Conservation (phyloP, 1,139 yeast genomes). For the Nakaseomyces sp. region DNA sequence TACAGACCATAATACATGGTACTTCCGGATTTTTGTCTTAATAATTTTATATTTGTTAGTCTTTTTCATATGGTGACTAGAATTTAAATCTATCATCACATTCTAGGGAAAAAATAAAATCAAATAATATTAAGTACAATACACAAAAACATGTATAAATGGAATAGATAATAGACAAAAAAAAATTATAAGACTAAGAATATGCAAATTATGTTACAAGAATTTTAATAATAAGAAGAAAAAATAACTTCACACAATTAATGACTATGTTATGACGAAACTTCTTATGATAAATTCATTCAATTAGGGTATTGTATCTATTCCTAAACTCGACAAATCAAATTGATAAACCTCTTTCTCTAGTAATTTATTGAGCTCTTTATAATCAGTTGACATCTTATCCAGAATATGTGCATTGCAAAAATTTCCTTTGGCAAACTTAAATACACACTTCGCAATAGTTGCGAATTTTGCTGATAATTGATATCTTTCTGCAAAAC, state of each 20-base stretch:
- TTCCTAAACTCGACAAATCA: slow-evolving; percentile 8
- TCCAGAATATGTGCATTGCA: slow-evolving; percentile 26
- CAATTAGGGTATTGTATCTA: no score
- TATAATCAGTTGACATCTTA: slow-evolving; percentile 22
- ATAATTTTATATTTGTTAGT: no score
- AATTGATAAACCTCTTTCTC: slow-evolving; percentile 10
- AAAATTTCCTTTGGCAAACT: slow-evolving; percentile 18
- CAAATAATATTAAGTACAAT: not conserved
- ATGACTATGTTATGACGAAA: no score
- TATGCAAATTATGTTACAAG: slow-evolving; percentile 1
- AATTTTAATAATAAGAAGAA: no score
- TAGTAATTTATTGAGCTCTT: slow-evolving; percentile 15
- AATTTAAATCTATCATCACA: not conserved
- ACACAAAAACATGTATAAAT: not conserved
- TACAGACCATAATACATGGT: slow-evolving; percentile 57
- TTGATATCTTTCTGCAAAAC: slow-evolving; percentile 27
- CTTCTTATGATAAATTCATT: no score
- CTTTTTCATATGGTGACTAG: no score
- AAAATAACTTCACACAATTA: no score
- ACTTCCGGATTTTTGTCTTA: slow-evolving; percentile 11
- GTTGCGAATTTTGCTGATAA: slow-evolving; percentile 26
- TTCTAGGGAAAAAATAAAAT: not conserved
- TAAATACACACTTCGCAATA: slow-evolving; percentile 26
- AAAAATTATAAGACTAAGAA: not conserved
- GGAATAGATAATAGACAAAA: not conserved